These are phyloP conservation scores for Monsonia emarginata DNA, from an alignment of 441 rosid species.

Conservation along the genomic window DNA sequence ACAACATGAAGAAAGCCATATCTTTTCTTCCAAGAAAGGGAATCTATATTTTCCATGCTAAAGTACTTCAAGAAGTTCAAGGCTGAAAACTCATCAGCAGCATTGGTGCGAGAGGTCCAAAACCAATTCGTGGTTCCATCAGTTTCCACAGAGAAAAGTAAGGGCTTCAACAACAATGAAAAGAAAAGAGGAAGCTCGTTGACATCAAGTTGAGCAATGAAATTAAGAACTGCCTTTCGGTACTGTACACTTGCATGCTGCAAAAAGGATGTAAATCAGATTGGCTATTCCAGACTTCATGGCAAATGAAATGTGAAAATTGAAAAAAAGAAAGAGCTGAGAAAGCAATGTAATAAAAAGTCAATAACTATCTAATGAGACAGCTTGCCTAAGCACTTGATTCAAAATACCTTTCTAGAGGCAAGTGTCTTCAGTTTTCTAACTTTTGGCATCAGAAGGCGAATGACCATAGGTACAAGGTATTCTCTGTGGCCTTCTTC, in stretches of 20 bases:
- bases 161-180: conserved; percentile 64
- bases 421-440: conserved; percentile 71
- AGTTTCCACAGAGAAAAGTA: conserved; percentile 40
- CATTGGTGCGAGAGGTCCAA: conserved; percentile 33
- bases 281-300: neutral
- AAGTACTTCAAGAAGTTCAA: conserved; percentile 44
- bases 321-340: neutral
- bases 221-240: conserved; percentile 76
- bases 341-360: neutral
- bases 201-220: conserved; percentile 65
- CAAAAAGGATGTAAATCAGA: conserved; percentile 15
- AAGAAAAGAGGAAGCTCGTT: conserved; percentile 71
- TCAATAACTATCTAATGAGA: neutral
- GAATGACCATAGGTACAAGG: conserved; percentile 57
- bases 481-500: conserved; percentile 55
- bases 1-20: conserved; percentile 81
- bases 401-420: conserved; percentile 62
- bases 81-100: conserved; percentile 37
- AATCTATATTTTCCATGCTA: conserved; percentile 42
- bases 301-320: neutral
- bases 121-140: conserved; percentile 32
- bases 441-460: conserved; percentile 74
- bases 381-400: conserved; percentile 1
- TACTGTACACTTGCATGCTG: conserved; percentile 73
- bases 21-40: conserved; percentile 64